Conservation (phyloP, 225 moss, liverwort and hornwort genomes). For the Marchantia polymorpha region DNA sequence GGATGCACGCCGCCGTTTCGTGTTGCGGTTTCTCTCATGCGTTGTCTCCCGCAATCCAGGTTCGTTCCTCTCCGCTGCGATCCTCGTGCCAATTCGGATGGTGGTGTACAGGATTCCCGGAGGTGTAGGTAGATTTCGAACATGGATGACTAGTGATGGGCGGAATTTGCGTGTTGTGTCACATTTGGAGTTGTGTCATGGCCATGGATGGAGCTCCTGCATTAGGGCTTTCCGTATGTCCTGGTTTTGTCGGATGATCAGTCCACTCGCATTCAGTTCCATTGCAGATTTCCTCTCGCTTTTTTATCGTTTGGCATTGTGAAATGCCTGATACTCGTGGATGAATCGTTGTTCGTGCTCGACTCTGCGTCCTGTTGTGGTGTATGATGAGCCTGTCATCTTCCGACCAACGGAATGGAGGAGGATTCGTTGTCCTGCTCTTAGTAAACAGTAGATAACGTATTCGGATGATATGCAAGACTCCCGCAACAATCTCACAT, state of each 20-base stretch:
- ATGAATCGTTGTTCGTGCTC: neutral
- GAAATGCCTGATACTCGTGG: neutral
- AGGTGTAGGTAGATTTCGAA: neutral
- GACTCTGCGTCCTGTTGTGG: neutral
- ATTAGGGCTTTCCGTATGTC: neutral
- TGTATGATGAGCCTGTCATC: neutral
- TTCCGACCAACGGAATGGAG: neutral
- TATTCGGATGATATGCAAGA: neutral
- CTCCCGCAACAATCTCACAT: neutral
- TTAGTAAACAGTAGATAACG: too few species aligned
- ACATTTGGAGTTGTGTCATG: neutral
- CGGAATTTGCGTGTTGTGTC: neutral
- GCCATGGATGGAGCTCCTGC: neutral
- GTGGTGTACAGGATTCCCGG: neutral
- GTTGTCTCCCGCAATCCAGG: conserved; percentile 25
- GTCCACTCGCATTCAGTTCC: neutral
- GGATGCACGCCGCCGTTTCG: conserved; percentile 31
- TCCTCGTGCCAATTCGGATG: neutral
- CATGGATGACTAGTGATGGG: neutral
- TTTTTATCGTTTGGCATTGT: neutral
- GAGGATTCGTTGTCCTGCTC: neutral
- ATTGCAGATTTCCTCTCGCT: neutral
- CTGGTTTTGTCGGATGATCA: too few species aligned
- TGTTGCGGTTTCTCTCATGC: conserved; percentile 30
- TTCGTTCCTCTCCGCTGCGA: neutral